Conservation (phyloP, 257 asterid species). For the Rhazya stricta region DNA sequence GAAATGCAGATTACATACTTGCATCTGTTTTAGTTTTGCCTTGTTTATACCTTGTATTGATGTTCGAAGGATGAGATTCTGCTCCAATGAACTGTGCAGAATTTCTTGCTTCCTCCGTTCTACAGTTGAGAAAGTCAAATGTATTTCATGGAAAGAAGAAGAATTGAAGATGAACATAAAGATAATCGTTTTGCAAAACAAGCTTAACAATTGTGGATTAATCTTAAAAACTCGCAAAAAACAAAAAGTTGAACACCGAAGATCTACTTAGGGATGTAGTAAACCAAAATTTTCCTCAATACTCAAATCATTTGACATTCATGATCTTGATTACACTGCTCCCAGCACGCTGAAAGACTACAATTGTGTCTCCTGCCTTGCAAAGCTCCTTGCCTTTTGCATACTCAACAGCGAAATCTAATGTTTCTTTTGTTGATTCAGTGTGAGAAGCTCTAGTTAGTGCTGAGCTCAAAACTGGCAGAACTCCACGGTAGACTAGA, state of each 20-base stretch:
- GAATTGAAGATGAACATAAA: background rate
- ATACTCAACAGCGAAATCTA: conserved; percentile 8
- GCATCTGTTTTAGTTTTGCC: too few species aligned
- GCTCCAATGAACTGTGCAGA: background rate
- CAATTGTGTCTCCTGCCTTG: conserved; percentile 20
- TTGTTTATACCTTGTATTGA: too few species aligned
- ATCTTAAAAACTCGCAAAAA: background rate
- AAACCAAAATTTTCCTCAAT: conserved; percentile 4
- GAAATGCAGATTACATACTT: too few species aligned
- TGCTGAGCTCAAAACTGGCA: conserved; percentile 10
- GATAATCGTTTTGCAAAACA: too few species aligned
- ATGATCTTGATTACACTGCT: conserved; percentile 7
- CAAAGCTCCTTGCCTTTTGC: conserved; percentile 18
- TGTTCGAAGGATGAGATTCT: too few species aligned
- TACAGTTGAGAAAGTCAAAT: background rate
- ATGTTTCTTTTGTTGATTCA: background rate
- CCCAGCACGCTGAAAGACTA: conserved; percentile 17
- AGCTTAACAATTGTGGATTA: background rate
- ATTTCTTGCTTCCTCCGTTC: too few species aligned
- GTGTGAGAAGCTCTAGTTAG: background rate
- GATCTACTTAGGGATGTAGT: background rate
- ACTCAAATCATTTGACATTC: conserved; percentile 5
- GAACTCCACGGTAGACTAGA: conserved; percentile 20
- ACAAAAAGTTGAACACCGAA: background rate
- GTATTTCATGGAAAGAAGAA: background rate